These are phyloP conservation scores for Cotoneaster glaucophyllus DNA, from an alignment of 306 rosid genomes.

Conservation along the genomic window DNA sequence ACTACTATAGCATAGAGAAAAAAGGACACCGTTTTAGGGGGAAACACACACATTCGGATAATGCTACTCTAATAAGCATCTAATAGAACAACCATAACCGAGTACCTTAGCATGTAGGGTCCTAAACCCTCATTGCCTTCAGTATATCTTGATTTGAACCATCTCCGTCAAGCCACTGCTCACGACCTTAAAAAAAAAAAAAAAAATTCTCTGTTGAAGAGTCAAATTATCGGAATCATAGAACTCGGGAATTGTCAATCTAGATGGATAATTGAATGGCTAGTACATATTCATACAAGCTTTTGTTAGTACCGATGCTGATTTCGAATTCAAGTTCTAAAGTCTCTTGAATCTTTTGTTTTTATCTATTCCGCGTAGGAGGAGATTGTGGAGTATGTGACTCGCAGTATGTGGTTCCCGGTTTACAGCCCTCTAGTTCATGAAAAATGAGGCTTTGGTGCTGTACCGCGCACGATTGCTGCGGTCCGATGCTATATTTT, in stretches of 20 bases:
- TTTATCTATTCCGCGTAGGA: neutral
- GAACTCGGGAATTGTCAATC: neutral
- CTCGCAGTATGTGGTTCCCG: neutral
- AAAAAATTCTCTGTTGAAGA: neutral
- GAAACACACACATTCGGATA: neutral
- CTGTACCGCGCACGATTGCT: neutral
- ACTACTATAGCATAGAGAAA: neutral
- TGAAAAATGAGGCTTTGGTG: neutral
- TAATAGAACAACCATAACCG: neutral
- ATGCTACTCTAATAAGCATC: neutral
- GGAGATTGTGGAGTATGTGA: constrained; percentile 4
- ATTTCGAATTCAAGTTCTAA: neutral
- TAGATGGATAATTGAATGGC: neutral
- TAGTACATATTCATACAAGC: neutral
- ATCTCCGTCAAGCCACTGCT: neutral
- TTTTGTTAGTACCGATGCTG: neutral
- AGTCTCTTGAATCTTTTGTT: neutral
- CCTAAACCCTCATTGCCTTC: neutral
- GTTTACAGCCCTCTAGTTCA: neutral
- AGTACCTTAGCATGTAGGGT: no score
- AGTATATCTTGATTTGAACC: neutral
- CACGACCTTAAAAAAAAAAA: neutral
- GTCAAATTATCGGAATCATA: neutral
- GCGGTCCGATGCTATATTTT: neutral
- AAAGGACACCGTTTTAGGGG: neutral